Conservation (phyloP, 345 rosid species). For the Corchorus capsularis region DNA sequence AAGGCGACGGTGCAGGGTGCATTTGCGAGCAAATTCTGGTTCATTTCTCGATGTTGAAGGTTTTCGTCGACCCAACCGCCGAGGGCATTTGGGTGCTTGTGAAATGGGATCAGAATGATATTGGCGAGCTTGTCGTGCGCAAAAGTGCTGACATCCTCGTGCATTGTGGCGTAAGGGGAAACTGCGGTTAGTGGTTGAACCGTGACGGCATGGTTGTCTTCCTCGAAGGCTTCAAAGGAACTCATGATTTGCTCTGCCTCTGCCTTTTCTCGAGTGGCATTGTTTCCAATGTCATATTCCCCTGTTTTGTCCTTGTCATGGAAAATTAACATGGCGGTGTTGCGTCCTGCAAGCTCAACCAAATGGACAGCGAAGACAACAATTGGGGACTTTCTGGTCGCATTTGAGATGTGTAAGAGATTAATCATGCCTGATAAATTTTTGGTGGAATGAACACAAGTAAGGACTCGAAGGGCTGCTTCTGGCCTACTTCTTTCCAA, state of each 20-base stretch:
- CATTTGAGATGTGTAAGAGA: conserved; percentile 53
- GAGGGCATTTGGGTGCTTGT: conserved; percentile 38
- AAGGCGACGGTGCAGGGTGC: conserved; percentile 71
- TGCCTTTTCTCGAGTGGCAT: conserved; percentile 26
- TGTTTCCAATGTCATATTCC: neutral
- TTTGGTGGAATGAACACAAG: conserved; percentile 46
- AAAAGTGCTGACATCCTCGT: conserved; percentile 59
- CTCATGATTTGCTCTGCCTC: conserved; percentile 49
- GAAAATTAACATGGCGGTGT: conserved; percentile 66
- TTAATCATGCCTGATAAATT: conserved; percentile 49
- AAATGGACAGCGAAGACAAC: conserved; percentile 55
- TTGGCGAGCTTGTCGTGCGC: conserved; percentile 64
- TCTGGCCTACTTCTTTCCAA: conserved; percentile 41
- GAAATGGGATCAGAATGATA: conserved; percentile 64
- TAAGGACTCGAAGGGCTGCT: conserved; percentile 52
- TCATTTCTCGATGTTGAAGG: conserved; percentile 48
- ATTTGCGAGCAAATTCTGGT: conserved; percentile 46
- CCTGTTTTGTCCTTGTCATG: conserved; percentile 29
- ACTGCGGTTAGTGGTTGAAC: conserved; percentile 54
- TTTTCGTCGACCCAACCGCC: conserved; percentile 41
- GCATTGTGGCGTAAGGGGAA: conserved; percentile 63
- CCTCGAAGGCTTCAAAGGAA: conserved; percentile 44
- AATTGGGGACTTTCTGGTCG: conserved; percentile 60
- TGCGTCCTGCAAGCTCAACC: conserved; percentile 60
- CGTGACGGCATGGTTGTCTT: conserved; percentile 30